Conservation (phyloP, 208 protist genomes). For the Borovskyia barvae region DNA sequence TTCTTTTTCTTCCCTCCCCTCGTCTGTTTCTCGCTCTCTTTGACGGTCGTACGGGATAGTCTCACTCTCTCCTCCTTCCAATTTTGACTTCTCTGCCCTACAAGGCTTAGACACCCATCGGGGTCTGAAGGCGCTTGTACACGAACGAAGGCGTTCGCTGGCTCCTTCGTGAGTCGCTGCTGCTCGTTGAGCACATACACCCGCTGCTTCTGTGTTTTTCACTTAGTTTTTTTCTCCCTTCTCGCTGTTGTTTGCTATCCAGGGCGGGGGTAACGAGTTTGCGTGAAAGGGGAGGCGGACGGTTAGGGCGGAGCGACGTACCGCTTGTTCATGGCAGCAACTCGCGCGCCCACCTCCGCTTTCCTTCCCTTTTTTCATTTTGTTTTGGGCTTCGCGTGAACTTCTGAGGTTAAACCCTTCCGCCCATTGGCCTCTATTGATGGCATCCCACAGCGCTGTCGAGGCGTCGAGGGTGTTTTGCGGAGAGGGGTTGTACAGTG, state of each 20-base stretch:
- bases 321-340: too few relatives aligned
- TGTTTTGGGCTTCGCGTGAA: background rate
- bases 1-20: constrained; percentile 6
- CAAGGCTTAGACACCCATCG: too few relatives aligned
- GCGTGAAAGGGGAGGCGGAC: too few relatives aligned
- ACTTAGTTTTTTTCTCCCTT: background rate
- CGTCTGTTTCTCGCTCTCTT: background rate
- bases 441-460: constrained; percentile 23
- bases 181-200: background rate
- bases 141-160: background rate
- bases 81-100: too few relatives aligned
- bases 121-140: too few relatives aligned
- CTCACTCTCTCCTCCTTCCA: too few relatives aligned
- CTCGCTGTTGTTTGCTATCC: background rate
- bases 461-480: constrained; percentile 20
- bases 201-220: background rate
- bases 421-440: background rate
- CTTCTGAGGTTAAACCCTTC: background rate
- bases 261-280: background rate
- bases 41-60: too few relatives aligned
- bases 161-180: background rate
- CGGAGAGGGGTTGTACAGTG: constrained; percentile 12
- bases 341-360: too few relatives aligned
- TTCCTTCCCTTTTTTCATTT: constrained; percentile 6
- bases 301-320: too few relatives aligned